Base-by-base conservation (phyloP, 2,329 filamentous ascomycete species). In the Diaporthe sp. region DNA sequence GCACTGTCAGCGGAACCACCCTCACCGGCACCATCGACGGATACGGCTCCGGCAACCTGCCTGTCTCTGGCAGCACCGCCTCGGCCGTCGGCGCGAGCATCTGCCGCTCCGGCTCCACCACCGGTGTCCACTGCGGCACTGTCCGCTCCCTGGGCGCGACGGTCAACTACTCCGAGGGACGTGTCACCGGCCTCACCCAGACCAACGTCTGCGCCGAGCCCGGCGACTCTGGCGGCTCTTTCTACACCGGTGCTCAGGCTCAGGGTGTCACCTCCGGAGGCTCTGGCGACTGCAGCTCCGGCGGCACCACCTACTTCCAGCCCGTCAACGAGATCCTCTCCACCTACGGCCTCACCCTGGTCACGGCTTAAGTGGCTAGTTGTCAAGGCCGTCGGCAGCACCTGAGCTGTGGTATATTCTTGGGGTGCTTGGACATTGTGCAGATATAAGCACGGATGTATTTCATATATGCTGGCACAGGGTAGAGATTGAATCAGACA, bases 271-370 rank as follows among this genome's bases (percentile, higher is more conserved):
- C 65, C 65, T 70, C 65, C 3, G 65, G 65, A 28, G 65, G 65
- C 34, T 70, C 65, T 17, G 65, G 65, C 15, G 5, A 28, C 34
- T 70, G 65, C 65, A 22, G 1, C 65, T 28, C 22, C 34, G 65
- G 65, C 65, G 65, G 65, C 65, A 70, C 65, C 10, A 70, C 65
- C 65, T 70, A 70, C 65, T 70, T 70, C 65, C 65, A 70, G 65
- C 65, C 65, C 65, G 65, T 70, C 49, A 70, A 70, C 17, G 65
- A 70, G 65, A 70, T 70, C 8, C 65, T 70, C 15, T 70, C 65
- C 1, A 55, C 65, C 65, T 70, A 70, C 65, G 65, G 65, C n/a
- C 65, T 70, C 34, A 70, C 65, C 46, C 34, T 70, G 22, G 46
- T 55, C 49, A 19, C 15, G 5, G 65, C n/a, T 70, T 55, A 70